Evolutionary conservation across 2,329 filamentous ascomycete genomes (phyloP).

Genomic region (Cladosporium sp.): DNA sequence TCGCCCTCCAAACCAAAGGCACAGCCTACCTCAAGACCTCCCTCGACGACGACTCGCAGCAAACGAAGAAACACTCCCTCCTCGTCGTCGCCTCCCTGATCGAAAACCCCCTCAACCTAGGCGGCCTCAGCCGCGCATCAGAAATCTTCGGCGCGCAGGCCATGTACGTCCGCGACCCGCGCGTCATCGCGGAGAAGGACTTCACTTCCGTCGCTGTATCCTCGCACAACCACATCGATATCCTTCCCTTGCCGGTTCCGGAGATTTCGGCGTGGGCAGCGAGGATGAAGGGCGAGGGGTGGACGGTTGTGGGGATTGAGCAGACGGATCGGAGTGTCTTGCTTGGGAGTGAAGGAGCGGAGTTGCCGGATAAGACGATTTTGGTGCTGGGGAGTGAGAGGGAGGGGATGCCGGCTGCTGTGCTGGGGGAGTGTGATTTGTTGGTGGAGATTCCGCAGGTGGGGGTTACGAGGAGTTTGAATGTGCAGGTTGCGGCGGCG

Average conservation of each 20-base stretch:
- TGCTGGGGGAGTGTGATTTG: constrained; percentile 51
- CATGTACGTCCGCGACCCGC: constrained; percentile 45
- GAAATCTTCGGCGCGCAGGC: constrained; percentile 53
- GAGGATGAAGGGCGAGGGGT: constrained; percentile 47
- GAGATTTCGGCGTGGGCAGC: constrained; percentile 40
- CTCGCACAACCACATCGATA: constrained; percentile 51
- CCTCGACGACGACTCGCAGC: constrained; percentile 18
- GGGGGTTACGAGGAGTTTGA: constrained; percentile 55
- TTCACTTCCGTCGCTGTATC: constrained; percentile 53
- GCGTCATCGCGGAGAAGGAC: constrained; percentile 47
- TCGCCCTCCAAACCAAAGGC: constrained; percentile 54
- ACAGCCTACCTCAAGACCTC: constrained; percentile 43
- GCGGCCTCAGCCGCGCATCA: constrained; percentile 51
- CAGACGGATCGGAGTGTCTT: constrained; percentile 53
- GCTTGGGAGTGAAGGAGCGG: constrained; percentile 39
- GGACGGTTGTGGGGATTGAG: constrained; percentile 54
- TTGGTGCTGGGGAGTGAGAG: constrained; percentile 54
- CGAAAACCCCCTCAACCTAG: constrained; percentile 52
- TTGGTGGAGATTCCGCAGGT: constrained; percentile 55
- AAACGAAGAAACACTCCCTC: constrained; percentile 35
- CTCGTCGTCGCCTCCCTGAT: constrained; percentile 54
- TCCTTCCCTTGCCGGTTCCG: constrained; percentile 36
- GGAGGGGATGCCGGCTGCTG: constrained; percentile 50
- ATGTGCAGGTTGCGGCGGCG: constrained; percentile 56
- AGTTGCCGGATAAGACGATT: constrained; percentile 37